A percentile compares a stretch with the other conserved stretches of the same genome.
These are phyloP conservation scores for Parsonsia alboflavescens DNA, from an alignment of 257 asterid species.

Conservation along the genomic window DNA sequence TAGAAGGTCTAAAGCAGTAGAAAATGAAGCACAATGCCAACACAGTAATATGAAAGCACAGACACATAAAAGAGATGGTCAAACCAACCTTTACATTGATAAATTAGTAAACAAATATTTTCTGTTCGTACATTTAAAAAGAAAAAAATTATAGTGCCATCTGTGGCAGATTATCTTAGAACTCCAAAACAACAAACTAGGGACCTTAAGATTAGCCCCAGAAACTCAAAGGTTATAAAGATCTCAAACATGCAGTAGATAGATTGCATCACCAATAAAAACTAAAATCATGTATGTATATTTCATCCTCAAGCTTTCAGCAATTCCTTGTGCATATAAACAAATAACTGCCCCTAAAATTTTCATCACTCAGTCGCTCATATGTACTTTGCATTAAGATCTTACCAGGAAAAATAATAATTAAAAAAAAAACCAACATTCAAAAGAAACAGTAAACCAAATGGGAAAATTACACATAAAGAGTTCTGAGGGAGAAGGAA, in stretches of 20 bases:
- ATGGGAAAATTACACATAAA: not conserved
- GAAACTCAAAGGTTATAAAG: not conserved
- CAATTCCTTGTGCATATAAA: not conserved
- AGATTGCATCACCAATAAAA: not conserved
- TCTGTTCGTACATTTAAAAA: not conserved
- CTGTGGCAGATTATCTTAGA: not conserved
- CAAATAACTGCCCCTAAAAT: not conserved
- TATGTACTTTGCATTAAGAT: not conserved
- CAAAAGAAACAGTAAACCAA: not conserved
- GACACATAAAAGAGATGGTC: not conserved
- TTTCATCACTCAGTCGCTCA: not conserved
- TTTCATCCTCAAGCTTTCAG: not conserved
- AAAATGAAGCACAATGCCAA: not conserved
- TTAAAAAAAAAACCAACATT: not conserved
- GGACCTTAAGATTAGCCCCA: not conserved
- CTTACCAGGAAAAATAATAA: too few relatives aligned
- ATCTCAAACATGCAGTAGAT: not conserved
- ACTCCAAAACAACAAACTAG: not conserved
- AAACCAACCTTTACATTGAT: not conserved
- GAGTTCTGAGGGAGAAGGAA: not conserved
- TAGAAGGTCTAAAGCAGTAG: conserved; percentile 2
- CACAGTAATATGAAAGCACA: not conserved
- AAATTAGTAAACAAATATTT: not conserved
- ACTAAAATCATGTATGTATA: not conserved
- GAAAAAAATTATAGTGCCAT: not conserved